A percentile compares a stretch with the other conserved stretches of the same genome.
phyloP scores from a whole-genome alignment of 495 filamentous ascomycete genomes.

The Aspergillus steynii region DNA sequence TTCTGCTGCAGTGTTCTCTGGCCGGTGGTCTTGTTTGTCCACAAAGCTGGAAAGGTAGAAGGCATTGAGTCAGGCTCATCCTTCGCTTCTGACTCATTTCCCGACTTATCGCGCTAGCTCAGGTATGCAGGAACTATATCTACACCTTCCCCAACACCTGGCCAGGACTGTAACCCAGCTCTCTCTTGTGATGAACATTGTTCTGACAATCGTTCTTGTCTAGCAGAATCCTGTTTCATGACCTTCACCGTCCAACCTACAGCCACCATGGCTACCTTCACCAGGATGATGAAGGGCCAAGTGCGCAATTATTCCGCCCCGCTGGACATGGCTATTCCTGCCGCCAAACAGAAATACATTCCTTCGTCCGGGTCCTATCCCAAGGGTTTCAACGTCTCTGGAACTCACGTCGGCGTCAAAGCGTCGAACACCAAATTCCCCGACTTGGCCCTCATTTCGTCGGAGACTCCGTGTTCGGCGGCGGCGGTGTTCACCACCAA shows the following conservation, averaged over 20 bases:
- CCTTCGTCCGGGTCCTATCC: constrained; percentile 84
- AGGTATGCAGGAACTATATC: constrained; percentile 2
- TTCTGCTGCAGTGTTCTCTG: constrained; percentile 1
- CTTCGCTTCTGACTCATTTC: constrained; percentile 22
- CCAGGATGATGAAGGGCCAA: constrained; percentile 45
- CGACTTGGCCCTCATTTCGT: constrained; percentile 86
- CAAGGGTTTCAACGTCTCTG: constrained; percentile 83
- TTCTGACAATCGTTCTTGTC: not conserved
- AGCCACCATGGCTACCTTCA: constrained; percentile 39
- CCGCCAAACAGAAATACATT: constrained; percentile 81
- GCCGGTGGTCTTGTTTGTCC: constrained; percentile 1
- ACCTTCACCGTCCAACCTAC: constrained; percentile 29
- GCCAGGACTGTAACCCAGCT: not conserved
- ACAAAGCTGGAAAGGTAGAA: constrained; percentile 6
- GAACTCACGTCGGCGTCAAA: constrained; percentile 92
- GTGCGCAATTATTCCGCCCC: constrained; percentile 63
- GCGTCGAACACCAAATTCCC: constrained; percentile 83
- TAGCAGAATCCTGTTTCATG: constrained; percentile 17
- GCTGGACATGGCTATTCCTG: constrained; percentile 61
- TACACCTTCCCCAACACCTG: not conserved
- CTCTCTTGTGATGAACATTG: not conserved
- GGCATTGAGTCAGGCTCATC: constrained; percentile 5
- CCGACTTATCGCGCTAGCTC: constrained; percentile 1
- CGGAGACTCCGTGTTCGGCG: constrained; percentile 84
- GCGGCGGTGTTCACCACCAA: constrained; percentile 97